Base-by-base conservation (phyloP, 352 stramenopile species). In the Plasmopara viticola region DNA sequence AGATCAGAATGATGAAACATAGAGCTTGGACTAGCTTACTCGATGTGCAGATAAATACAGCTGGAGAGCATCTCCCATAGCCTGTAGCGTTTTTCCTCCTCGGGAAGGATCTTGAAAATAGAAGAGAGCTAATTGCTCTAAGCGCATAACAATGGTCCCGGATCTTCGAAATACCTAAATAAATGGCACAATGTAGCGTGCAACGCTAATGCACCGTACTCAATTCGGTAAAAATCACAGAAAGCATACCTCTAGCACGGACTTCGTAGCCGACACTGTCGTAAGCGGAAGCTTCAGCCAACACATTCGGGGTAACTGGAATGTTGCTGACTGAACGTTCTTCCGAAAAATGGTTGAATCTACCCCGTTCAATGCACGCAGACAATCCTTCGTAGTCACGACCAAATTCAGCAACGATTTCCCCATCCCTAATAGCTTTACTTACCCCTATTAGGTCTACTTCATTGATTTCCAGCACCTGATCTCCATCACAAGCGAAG, bases 11-110 rank as follows among this genome's bases (percentile, higher is more conserved):
- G 3, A 25, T 25, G 20, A 25, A 25, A 25, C 20, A 25, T 3
- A 25, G 20, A 25, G 20, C 15, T 31, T 42, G 30, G n/a, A 38
- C 0, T 8, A 34, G 14, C 52, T 58, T 66, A 87, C 78, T 67
- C 77, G 74, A 53, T 84, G 74, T 0, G 50, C 53, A 6, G 62
- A 67, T 9, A 89, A 60, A 44, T 78, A 90, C 12, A 73, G 4
- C 28, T 71, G 34, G 7, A 90, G 50, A 9, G 76, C 72, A 35
- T 82, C 55, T 20, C 72, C 74, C 43, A 86, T 68, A 5, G 68
- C 66, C n/a, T 90, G 76, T 25, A 82, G 56, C 2, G 72, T 86
- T 28, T 83, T 87, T 6, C 79, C 79, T 37, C 77, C 79, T 55
- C 79, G 60, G 10, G 53, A 55, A 13, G 79, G 58, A 51, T 87